Evolutionary conservation across 2,329 filamentous ascomycete species (phyloP).

Genomic region (Blumeria hordei): DNA sequence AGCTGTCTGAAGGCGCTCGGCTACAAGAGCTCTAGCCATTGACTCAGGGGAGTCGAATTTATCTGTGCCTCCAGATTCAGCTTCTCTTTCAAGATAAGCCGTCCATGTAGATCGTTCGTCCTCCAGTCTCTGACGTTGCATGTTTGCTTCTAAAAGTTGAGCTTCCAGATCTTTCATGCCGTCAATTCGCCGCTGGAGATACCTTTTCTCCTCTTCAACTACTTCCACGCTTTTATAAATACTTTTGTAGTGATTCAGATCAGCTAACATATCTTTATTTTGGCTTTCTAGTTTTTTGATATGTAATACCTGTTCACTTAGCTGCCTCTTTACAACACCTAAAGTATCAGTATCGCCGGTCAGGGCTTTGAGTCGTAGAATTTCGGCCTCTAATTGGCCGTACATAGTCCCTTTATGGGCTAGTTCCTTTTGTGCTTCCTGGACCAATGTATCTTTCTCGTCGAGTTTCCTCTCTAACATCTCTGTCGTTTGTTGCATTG

Average conservation of each 20-base stretch:
- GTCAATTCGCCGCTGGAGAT: conserved; percentile 53
- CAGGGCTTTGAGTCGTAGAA: conserved; percentile 63
- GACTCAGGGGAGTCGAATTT: conserved; percentile 77
- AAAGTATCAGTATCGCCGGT: conserved; percentile 72
- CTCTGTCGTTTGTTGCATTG: conserved; percentile 29
- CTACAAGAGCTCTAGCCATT: conserved; percentile 60
- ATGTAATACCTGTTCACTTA: conserved; percentile 79
- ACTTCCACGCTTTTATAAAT: conserved; percentile 73
- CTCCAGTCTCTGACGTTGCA: conserved; percentile 69
- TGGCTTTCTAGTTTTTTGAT: conserved; percentile 62
- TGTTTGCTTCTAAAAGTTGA: conserved; percentile 53
- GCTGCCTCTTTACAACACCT: conserved; percentile 61
- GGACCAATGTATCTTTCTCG: conserved; percentile 12
- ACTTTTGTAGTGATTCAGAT: conserved; percentile 62
- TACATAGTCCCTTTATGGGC: conserved; percentile 44
- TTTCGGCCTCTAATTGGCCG: conserved; percentile 56
- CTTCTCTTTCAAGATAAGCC: conserved; percentile 52
- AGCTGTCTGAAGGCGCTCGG: conserved; percentile 58
- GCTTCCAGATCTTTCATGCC: conserved; percentile 48
- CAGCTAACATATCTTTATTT: conserved; percentile 54
- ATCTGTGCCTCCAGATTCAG: conserved; percentile 29
- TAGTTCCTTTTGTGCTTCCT: conserved; percentile 19
- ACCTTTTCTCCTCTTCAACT: conserved; percentile 83
- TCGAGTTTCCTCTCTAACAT: conserved; percentile 24
- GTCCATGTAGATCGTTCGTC: conserved; percentile 77